A percentile compares a stretch with the other conserved stretches of the same genome.
Evolutionary conservation across 2,329 filamentous ascomycete genomes (phyloP).

Genomic region (Ceratocystis harringtonii): DNA sequence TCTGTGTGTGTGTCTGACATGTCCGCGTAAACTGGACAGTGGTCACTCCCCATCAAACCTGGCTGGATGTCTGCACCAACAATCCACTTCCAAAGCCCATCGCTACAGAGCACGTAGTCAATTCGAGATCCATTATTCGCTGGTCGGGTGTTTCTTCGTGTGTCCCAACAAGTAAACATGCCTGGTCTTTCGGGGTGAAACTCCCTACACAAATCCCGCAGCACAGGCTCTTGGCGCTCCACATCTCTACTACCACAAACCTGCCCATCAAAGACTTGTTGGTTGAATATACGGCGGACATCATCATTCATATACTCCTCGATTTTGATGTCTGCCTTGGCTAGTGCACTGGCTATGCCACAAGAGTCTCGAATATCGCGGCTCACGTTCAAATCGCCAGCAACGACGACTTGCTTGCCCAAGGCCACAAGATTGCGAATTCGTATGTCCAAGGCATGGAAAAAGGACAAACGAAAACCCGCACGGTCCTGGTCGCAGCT

Average conservation of each 20-base stretch:
- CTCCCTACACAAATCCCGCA: constrained; percentile 71
- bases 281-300: constrained; percentile 66
- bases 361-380: constrained; percentile 60
- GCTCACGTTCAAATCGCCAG: constrained; percentile 77
- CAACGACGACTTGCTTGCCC: constrained; percentile 74
- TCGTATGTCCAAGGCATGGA: constrained; percentile 64
- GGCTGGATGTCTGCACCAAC: constrained; percentile 75
- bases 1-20: constrained; percentile 48
- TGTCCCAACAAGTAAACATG: constrained; percentile 98
- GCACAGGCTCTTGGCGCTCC: constrained; percentile 34
- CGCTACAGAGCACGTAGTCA: constrained; percentile 79
- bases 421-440: constrained; percentile 66
- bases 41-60: constrained; percentile 85
- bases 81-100: constrained; percentile 68
- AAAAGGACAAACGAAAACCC: constrained; percentile 66
- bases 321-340: constrained; percentile 51
- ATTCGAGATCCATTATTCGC: constrained; percentile 87
- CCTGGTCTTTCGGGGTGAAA: constrained; percentile 67
- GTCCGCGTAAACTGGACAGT: constrained; percentile 79
- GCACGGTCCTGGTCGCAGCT: constrained; percentile 72
- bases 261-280: constrained; percentile 60
- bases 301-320: constrained; percentile 60
- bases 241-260: neutral
- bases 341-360: constrained; percentile 53
- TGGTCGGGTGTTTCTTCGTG: constrained; percentile 85